A percentile compares a stretch with the other conserved stretches of the same genome.
phyloP scores from a whole-genome alignment of 2,329 filamentous ascomycete species.

The Microdochium bolleyi region DNA sequence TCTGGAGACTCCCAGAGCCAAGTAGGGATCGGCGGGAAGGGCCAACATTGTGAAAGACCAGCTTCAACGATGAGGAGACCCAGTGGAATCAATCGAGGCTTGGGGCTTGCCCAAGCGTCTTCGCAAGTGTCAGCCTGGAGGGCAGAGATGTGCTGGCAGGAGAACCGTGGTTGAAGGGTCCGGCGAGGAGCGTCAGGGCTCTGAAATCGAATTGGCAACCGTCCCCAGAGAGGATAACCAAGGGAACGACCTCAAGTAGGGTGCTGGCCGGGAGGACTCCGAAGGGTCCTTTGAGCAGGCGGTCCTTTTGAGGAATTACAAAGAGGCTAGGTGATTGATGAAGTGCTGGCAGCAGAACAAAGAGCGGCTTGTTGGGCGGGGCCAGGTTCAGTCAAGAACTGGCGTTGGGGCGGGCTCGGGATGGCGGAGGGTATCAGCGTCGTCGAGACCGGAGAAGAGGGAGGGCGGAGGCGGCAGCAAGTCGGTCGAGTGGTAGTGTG shows the following conservation, averaged over 20 bases:
- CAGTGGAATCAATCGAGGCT: background rate
- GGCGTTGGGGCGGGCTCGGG: constrained; percentile 2
- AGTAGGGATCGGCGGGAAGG: constrained; percentile 68
- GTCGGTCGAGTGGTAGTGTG: background rate
- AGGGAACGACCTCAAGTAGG: too few relatives aligned
- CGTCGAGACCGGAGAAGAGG: background rate
- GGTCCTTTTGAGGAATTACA: background rate
- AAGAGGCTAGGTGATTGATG: background rate
- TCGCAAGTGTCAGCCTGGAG: background rate
- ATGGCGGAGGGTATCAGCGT: background rate
- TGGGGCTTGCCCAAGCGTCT: background rate
- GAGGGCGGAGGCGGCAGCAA: background rate
- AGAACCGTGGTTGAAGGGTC: background rate
- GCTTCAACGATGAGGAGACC: background rate
- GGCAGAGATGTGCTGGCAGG: background rate
- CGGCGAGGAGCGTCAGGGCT: background rate
- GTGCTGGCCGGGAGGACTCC: too few relatives aligned
- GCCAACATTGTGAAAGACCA: constrained; percentile 33
- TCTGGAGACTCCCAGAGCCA: constrained; percentile 63
- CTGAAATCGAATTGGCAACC: background rate
- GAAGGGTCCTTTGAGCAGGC: too few relatives aligned
- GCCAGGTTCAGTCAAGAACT: constrained; percentile 27
- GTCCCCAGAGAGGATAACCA: too few relatives aligned
- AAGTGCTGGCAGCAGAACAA: background rate
- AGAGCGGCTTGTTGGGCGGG: constrained; percentile 4